phyloP scores from a whole-genome alignment of 2,329 filamentous ascomycete species.

The Achaetomium macrosporum region DNA sequence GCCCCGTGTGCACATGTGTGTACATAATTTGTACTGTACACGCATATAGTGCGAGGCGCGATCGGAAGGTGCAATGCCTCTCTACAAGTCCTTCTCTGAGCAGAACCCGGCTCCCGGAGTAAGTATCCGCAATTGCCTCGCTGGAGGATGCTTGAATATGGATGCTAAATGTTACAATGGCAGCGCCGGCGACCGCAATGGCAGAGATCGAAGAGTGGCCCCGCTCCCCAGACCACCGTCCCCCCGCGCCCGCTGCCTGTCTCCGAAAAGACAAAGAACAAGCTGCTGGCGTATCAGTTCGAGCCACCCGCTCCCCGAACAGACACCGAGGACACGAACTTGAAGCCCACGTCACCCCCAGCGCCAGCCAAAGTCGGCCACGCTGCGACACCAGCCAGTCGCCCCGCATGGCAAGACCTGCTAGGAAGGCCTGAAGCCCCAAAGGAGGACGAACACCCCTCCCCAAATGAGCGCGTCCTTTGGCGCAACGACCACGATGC shows the following conservation, averaged over 20 bases:
- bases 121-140: neutral
- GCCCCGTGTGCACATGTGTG: neutral
- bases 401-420: conserved; percentile 54
- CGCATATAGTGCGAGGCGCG: conserved; percentile 1
- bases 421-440: conserved; percentile 38
- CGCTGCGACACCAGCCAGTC: conserved; percentile 45
- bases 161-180: neutral
- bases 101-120: conserved; percentile 29
- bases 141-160: neutral
- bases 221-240: conserved; percentile 33
- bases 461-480: conserved; percentile 55
- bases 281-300: conserved; percentile 54
- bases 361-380: conserved; percentile 23
- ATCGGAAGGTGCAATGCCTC: conserved; percentile 4
- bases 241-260: conserved; percentile 41
- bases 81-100: conserved; percentile 34
- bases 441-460: conserved; percentile 38
- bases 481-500: conserved; percentile 48
- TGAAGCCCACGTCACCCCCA: conserved; percentile 12
- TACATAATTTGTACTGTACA: neutral
- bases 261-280: conserved; percentile 55
- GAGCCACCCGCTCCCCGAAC: conserved; percentile 28
- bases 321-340: conserved; percentile 12
- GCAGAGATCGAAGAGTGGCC: conserved; percentile 50
- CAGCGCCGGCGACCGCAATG: conserved; percentile 39